Evolutionary conservation across 2,329 filamentous ascomycete genomes (phyloP), one percentile per base, ranked within the genome.

Genomic region (Cadophora gregata): DNA sequence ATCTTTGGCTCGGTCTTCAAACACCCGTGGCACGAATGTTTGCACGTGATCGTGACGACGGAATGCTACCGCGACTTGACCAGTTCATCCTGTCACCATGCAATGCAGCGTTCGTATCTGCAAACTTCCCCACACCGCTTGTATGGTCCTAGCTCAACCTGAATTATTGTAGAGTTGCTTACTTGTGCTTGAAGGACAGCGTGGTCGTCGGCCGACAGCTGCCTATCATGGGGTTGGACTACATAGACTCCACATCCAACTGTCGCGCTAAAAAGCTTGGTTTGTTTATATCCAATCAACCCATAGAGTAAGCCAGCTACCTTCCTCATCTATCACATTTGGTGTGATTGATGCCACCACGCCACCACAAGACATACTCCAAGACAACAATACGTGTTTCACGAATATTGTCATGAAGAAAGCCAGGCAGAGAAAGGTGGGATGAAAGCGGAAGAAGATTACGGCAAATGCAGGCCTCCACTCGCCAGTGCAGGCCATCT

Each of bases 31-130:
- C 42, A n/a, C 42, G 42, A 47, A 19, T 47, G 42, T 47, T 19
- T 47, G 42, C 14, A 12, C 42, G 42, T 47, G 42, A 47, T 47
- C 3, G 42, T n/a, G 42, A 47, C 42, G 42, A 47, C 42, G 42
- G 42, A 47, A 47, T 47, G 42, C 42, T 47, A 47, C 42, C 42
- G 42, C 42, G 42, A 47, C 7, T 47, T 47, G 42, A 47, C 42
- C 42, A n/a, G 42, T 19, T 19, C 42, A 47, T 47, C 19, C 42
- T 47, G 42, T 47, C 19, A 47, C 42, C 42, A 47, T 47, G 42
- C 42, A 47, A 47, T 47, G 42, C n/a, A n/a, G n/a, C n/a, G 6
- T 47, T n/a, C 42, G 42, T 47, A 47, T 47, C 14, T 47, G 42
- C 19, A 47, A 47, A 47, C 42, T 47, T 47, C 19, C 42, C 42